phyloP scores from a whole-genome alignment of 345 rosid species.

The Bruguiera sexangula region DNA sequence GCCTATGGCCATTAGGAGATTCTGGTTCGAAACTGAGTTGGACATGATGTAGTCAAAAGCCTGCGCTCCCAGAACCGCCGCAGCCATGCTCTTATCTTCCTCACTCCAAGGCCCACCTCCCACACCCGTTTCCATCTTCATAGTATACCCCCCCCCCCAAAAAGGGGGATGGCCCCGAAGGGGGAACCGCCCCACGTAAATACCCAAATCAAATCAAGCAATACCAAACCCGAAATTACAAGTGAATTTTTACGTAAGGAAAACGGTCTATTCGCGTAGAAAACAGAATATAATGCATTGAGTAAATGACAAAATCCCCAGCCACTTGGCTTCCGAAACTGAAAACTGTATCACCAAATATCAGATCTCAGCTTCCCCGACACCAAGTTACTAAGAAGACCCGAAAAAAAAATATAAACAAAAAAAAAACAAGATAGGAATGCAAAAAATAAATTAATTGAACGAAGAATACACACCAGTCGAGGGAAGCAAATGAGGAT shows the following conservation, averaged over 20 bases:
- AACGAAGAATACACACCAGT: conserved; percentile 37
- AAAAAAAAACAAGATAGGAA: conserved; percentile 8
- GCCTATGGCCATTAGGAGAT: conserved; percentile 49
- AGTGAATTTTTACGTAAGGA: too few species aligned
- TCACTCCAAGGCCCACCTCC: conserved; percentile 65
- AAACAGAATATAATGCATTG: conserved; percentile 24
- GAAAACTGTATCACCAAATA: conserved; percentile 17
- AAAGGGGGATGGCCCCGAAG: too few species aligned
- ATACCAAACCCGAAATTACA: conserved; percentile 5
- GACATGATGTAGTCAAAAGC: conserved; percentile 74
- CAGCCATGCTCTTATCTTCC: conserved; percentile 64
- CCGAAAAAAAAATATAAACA: conserved; percentile 7
- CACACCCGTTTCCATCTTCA: conserved; percentile 56
- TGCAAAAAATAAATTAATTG: conserved; percentile 12
- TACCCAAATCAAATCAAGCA: conserved; percentile 28
- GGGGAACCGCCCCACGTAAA: too few species aligned
- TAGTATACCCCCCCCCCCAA: conserved; percentile 16
- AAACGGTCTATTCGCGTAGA: neutral
- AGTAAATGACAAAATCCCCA: conserved; percentile 4
- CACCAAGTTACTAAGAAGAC: conserved; percentile 24
- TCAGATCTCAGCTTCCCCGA: conserved; percentile 44
- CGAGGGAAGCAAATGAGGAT: conserved; percentile 20
- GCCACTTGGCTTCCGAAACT: conserved; percentile 14
- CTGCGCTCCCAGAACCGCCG: conserved; percentile 66
- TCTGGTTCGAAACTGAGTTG: conserved; percentile 65